Percentiles rank a stretch among this genome's conserved stretches.
phyloP scores from a whole-genome alignment of 352 stramenopile species.

The Globisporangium nodosum region DNA sequence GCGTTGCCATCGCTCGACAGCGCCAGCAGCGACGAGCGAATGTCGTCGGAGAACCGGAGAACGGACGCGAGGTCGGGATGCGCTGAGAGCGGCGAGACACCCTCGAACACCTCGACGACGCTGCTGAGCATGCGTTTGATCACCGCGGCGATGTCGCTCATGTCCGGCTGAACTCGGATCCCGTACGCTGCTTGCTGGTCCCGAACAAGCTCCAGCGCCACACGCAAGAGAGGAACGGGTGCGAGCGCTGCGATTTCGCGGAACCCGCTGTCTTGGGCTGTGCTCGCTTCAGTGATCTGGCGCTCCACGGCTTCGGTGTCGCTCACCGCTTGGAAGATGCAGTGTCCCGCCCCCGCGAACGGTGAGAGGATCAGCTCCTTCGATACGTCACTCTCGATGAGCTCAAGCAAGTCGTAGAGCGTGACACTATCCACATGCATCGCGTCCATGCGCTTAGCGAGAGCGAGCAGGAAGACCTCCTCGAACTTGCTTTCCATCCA shows the following conservation, averaged over 20 bases:
- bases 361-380: slow-evolving; percentile 18
- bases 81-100: slow-evolving; percentile 27
- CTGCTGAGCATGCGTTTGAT: slow-evolving; percentile 25
- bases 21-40: slow-evolving; percentile 24
- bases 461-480: slow-evolving; percentile 20
- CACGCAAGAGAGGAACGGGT: slow-evolving; percentile 15
- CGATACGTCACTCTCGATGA: slow-evolving; percentile 15
- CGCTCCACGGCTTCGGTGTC: background rate
- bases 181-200: slow-evolving; percentile 4
- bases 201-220: slow-evolving; percentile 10
- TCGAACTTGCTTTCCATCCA: slow-evolving; percentile 39
- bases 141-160: slow-evolving; percentile 19
- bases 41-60: slow-evolving; percentile 43
- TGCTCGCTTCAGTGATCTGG: background rate
- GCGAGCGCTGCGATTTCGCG: slow-evolving; percentile 1
- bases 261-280: background rate
- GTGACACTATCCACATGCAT: slow-evolving; percentile 14
- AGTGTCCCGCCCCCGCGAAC: slow-evolving; percentile 7
- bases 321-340: background rate
- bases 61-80: slow-evolving; percentile 36
- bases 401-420: slow-evolving; percentile 22
- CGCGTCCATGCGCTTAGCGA: slow-evolving; percentile 5
- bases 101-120: slow-evolving; percentile 35
- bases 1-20: background rate
- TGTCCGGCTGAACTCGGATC: slow-evolving; percentile 32